A percentile compares a stretch with the other conserved stretches of the same genome.
phyloP scores from a whole-genome alignment of 2,329 filamentous ascomycete species.

The Tolypocladium inflatum region DNA sequence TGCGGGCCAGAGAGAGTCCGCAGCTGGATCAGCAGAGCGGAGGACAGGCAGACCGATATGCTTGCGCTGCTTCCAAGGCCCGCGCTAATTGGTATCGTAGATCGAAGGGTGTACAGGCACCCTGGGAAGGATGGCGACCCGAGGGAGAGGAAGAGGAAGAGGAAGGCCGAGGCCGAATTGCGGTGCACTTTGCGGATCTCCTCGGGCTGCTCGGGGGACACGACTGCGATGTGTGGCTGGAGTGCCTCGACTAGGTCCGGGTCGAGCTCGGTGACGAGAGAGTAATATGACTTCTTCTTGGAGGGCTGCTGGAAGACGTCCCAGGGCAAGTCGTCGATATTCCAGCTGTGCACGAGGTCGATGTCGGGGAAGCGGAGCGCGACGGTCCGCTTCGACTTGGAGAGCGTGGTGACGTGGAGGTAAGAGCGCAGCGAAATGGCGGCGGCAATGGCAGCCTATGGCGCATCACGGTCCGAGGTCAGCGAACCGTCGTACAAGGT shows the following conservation, averaged over 20 bases:
- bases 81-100: slow-evolving; percentile 85
- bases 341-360: slow-evolving; percentile 81
- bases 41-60: slow-evolving; percentile 78
- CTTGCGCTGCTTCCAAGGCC: slow-evolving; percentile 92
- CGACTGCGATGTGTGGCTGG: slow-evolving; percentile 63
- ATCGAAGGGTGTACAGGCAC: slow-evolving; percentile 83
- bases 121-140: slow-evolving; percentile 70
- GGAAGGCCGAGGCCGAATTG: slow-evolving; percentile 71
- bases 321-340: slow-evolving; percentile 90
- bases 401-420: slow-evolving; percentile 87
- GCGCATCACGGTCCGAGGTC: background rate
- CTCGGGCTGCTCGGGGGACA: slow-evolving; percentile 59
- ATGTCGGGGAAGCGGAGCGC: slow-evolving; percentile 88
- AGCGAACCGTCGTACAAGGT: background rate
- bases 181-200: slow-evolving; percentile 76
- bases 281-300: slow-evolving; percentile 95
- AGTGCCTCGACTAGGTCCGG: slow-evolving; percentile 71
- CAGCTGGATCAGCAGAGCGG: slow-evolving; percentile 78
- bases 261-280: slow-evolving; percentile 76
- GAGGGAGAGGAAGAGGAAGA: slow-evolving; percentile 87
- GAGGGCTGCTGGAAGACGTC: slow-evolving; percentile 63
- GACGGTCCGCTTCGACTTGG: slow-evolving; percentile 83
- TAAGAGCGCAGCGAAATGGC: slow-evolving; percentile 93
- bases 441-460: slow-evolving; percentile 80
- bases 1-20: slow-evolving; percentile 84